Evolutionary conservation across 2,329 filamentous ascomycete species (phyloP).

Genomic region (Aspergillus melleus): DNA sequence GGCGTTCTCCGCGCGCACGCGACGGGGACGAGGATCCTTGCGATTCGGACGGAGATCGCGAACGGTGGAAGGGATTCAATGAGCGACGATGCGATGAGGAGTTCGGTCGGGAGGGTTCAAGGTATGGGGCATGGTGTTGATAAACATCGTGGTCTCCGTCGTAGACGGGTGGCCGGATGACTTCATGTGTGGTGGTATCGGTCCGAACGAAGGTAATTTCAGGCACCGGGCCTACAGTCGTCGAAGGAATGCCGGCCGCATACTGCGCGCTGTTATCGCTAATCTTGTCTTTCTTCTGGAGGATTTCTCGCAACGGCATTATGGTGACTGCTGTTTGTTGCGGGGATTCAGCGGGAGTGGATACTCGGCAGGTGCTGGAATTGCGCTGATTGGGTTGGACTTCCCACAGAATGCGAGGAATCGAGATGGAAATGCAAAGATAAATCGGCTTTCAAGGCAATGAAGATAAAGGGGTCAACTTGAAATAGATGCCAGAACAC

Average conservation of each 20-base stretch:
- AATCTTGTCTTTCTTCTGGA: conserved; percentile 63
- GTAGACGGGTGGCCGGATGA: conserved; percentile 68
- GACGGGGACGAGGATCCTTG: conserved; percentile 24
- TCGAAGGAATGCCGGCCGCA: conserved; percentile 46
- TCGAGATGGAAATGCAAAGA: not conserved
- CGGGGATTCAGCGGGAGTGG: not conserved
- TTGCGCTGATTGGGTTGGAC: not conserved
- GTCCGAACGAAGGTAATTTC: conserved; percentile 83
- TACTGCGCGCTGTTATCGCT: conserved; percentile 35
- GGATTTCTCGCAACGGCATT: conserved; percentile 62
- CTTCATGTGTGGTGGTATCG: conserved; percentile 77
- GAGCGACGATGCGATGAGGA: conserved; percentile 35
- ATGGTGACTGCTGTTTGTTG: conserved; percentile 10
- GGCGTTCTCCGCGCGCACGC: conserved; percentile 30
- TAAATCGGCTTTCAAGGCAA: not conserved
- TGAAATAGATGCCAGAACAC: not conserved
- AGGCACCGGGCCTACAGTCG: conserved; percentile 46
- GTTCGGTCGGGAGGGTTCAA: conserved; percentile 22
- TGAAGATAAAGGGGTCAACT: not conserved
- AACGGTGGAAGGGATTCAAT: conserved; percentile 34
- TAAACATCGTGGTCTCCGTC: conserved; percentile 40
- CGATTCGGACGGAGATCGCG: conserved; percentile 26
- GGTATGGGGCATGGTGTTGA: conserved; percentile 4
- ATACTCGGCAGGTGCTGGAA: not conserved
- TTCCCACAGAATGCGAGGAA: not conserved